Evolutionary conservation across 1,284 basidiomycete species (phyloP).

Genomic region (Amylostereum areolatum): DNA sequence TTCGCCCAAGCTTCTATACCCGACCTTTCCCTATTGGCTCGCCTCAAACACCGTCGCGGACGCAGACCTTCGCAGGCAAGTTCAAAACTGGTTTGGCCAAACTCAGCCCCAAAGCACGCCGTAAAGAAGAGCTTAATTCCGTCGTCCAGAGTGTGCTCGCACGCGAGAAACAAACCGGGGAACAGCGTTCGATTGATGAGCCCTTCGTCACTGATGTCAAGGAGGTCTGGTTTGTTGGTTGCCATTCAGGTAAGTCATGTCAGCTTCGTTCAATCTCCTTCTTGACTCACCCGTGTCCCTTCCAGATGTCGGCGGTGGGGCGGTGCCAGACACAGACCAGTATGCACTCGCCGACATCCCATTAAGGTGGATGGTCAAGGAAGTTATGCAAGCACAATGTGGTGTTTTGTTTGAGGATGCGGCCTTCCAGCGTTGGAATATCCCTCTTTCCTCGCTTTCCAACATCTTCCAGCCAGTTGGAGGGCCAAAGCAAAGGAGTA

Average conservation of each 20-base stretch:
- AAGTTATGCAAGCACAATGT: conserved; percentile 39
- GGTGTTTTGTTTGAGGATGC: conserved; percentile 46
- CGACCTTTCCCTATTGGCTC: conserved; percentile 21
- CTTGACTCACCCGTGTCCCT: not conserved
- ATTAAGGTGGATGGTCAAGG: conserved; percentile 71
- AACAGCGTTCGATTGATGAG: too few relatives aligned
- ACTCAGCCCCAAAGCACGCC: too few relatives aligned
- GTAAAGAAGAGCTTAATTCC: too few relatives aligned
- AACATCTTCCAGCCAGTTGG: not conserved
- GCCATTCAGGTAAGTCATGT: conserved; percentile 41
- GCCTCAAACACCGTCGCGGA: conserved; percentile 2
- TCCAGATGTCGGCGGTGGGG: conserved; percentile 66
- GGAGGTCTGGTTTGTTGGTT: conserved; percentile 64
- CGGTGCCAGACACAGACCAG: conserved; percentile 35
- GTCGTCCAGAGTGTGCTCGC: too few relatives aligned
- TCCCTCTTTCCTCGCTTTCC: conserved; percentile 16
- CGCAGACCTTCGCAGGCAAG: too few relatives aligned
- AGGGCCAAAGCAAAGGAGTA: not conserved
- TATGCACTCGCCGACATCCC: conserved; percentile 51
- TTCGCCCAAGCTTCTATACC: conserved; percentile 47
- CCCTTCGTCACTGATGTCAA: conserved; percentile 35
- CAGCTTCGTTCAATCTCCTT: conserved; percentile 10
- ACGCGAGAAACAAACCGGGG: too few relatives aligned
- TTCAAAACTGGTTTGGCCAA: too few relatives aligned
- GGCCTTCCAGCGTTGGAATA: conserved; percentile 28